Conservation (phyloP, 1,284 basidiomycete species). For the Erythrobasidium hasegawianum region DNA sequence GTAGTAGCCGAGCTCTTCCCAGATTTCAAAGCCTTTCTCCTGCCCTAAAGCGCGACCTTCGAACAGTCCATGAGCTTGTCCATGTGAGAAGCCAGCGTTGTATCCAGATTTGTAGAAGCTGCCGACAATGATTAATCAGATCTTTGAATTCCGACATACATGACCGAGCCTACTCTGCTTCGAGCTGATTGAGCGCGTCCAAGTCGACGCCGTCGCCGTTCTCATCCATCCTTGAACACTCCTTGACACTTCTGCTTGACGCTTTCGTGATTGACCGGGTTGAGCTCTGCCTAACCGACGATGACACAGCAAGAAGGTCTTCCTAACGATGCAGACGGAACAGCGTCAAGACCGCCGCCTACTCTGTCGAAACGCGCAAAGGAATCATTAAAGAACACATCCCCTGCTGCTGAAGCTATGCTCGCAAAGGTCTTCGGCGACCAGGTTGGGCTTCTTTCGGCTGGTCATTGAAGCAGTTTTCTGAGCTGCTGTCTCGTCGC, state of each 20-base stretch:
- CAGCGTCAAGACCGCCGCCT: background rate
- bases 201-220: background rate
- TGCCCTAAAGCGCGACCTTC: slow-evolving; percentile 87
- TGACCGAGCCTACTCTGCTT: slow-evolving; percentile 3
- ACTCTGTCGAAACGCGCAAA: slow-evolving; percentile 20
- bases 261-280: too few relatives aligned
- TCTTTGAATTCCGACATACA: background rate
- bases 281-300: too few relatives aligned
- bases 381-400: slow-evolving; percentile 8
- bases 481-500: slow-evolving; percentile 7
- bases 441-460: slow-evolving; percentile 1
- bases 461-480: background rate
- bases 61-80: slow-evolving; percentile 79
- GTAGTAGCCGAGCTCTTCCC: slow-evolving; percentile 94
- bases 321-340: background rate
- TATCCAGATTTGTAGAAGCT: slow-evolving; percentile 80
- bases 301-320: background rate
- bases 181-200: slow-evolving; percentile 26
- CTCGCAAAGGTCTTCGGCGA: slow-evolving; percentile 27
- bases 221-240: too few relatives aligned
- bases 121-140: background rate
- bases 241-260: too few relatives aligned
- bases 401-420: slow-evolving; percentile 7
- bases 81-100: slow-evolving; percentile 72
- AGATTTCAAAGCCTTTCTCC: slow-evolving; percentile 89